These are phyloP conservation scores for Exsudoporus frostii DNA, from an alignment of 768 basidiomycete genomes.

Conservation along the genomic window DNA sequence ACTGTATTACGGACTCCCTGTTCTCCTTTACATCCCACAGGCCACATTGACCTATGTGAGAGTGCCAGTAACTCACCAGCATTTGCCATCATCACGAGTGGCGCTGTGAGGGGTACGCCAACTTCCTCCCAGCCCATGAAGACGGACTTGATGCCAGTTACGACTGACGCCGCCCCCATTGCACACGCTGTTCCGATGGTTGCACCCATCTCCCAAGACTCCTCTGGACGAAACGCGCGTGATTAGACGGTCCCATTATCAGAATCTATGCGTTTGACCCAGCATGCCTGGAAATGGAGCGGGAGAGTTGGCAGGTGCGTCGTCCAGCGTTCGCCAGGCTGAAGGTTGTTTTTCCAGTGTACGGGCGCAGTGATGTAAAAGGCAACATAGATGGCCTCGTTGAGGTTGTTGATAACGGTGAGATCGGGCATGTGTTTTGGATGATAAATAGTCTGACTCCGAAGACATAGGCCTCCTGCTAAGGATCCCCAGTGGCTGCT, in stretches of 20 bases:
- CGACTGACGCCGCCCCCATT: slow-evolving; percentile 16
- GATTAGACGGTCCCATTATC: slow-evolving; percentile 5
- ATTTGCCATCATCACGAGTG: slow-evolving; percentile 11
- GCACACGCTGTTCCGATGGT: slow-evolving; percentile 14
- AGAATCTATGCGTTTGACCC: slow-evolving; percentile 7
- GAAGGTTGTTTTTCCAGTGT: slow-evolving; percentile 17
- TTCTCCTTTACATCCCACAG: slow-evolving; percentile 20
- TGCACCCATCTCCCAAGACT: slow-evolving; percentile 21
- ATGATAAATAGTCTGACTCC: neutral
- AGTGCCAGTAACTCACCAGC: slow-evolving; percentile 1
- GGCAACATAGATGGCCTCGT: slow-evolving; percentile 18
- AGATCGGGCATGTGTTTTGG: slow-evolving; percentile 14
- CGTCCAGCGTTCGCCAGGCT: slow-evolving; percentile 19
- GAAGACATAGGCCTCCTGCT: too few relatives aligned
- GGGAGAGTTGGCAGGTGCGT: slow-evolving; percentile 5
- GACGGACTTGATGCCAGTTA: slow-evolving; percentile 4
- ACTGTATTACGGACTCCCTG: neutral
- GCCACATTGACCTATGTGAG: neutral
- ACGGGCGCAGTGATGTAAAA: slow-evolving; percentile 13
- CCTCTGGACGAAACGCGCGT: slow-evolving; percentile 11
- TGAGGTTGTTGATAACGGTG: slow-evolving; percentile 17
- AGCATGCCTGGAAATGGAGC: slow-evolving; percentile 13
- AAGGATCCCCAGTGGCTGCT: too few relatives aligned
- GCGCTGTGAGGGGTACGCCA: neutral
- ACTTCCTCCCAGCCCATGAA: neutral